Percentiles rank a stretch among this genome's conserved stretches.
Conservation (phyloP, 2,329 filamentous ascomycete species). For the Lecanicillium sp. region DNA sequence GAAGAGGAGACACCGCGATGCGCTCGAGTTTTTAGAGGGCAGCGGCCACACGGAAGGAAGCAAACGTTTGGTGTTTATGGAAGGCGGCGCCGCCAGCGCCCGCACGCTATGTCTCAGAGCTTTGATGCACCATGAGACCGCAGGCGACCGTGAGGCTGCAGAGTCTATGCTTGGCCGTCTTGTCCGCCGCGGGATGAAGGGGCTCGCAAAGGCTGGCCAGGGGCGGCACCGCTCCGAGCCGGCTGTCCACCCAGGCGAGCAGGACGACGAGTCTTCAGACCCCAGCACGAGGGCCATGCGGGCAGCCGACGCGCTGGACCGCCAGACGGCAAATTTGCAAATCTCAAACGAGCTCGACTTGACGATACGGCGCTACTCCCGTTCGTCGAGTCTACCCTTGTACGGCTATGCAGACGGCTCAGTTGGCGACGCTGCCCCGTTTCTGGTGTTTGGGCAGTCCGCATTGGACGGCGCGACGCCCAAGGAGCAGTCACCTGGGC, state of each 20-base stretch:
- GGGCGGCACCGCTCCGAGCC: neutral
- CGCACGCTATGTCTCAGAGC: constrained; percentile 47
- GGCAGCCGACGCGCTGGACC: constrained; percentile 52
- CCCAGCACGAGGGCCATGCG: constrained; percentile 51
- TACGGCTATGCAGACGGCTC: constrained; percentile 36
- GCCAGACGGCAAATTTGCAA: constrained; percentile 50
- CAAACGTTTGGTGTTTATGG: constrained; percentile 47
- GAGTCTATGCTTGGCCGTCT: constrained; percentile 46
- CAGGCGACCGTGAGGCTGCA: constrained; percentile 44
- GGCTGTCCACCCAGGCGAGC: neutral
- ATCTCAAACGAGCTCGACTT: constrained; percentile 43
- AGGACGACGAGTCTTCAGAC: constrained; percentile 26
- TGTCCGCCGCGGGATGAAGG: constrained; percentile 42
- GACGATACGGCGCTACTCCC: constrained; percentile 32
- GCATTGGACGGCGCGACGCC: neutral
- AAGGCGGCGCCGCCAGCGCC: constrained; percentile 52
- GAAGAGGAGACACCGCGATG: constrained; percentile 39
- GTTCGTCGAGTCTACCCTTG: constrained; percentile 46
- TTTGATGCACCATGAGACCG: constrained; percentile 47
- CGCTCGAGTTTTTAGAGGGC: constrained; percentile 44
- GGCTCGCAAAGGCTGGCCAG: constrained; percentile 22
- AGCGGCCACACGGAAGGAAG: constrained; percentile 42
- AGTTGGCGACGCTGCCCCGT: constrained; percentile 39
- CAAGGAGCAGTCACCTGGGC: neutral
- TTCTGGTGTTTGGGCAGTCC: constrained; percentile 41